Conservation (phyloP, 352 stramenopile genomes). For the Globisporangium cystogenes region DNA sequence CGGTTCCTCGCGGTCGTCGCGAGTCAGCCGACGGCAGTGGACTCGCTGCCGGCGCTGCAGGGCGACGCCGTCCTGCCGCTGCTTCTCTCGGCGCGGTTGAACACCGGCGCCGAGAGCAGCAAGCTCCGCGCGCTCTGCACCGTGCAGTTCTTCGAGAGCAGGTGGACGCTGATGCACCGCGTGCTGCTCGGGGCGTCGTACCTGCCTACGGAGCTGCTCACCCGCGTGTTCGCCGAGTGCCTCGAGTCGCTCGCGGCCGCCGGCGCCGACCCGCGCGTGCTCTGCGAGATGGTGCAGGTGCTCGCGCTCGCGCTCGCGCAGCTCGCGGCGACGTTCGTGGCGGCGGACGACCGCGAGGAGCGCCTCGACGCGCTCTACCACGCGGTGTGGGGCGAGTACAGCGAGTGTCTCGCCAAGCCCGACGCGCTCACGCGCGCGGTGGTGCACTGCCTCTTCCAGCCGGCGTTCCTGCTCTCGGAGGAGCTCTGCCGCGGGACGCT, state of each 20-base stretch:
- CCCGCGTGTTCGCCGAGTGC: constrained; percentile 28
- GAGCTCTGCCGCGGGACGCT: constrained; percentile 23
- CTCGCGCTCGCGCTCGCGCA: constrained; percentile 44
- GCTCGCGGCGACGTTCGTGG: constrained; percentile 29
- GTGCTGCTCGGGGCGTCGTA: constrained; percentile 48
- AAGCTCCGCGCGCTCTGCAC: constrained; percentile 21
- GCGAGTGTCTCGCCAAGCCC: constrained; percentile 60
- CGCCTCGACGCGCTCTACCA: constrained; percentile 38
- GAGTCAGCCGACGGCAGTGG: constrained; percentile 17
- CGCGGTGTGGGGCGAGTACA: constrained; percentile 67
- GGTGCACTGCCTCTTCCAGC: constrained; percentile 68
- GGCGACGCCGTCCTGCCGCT: constrained; percentile 25
- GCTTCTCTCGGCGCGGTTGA: constrained; percentile 25
- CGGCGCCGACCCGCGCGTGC: constrained; percentile 44
- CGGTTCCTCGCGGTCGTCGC: constrained; percentile 30
- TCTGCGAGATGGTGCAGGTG: constrained; percentile 70
- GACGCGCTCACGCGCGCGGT: constrained; percentile 62
- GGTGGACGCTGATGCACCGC: constrained; percentile 51
- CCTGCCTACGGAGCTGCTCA: constrained; percentile 33
- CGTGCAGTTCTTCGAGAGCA: constrained; percentile 38
- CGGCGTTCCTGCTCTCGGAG: constrained; percentile 37
- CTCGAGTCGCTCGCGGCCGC: constrained; percentile 46
- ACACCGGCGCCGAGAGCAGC: constrained; percentile 8
- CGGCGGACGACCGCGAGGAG: constrained; percentile 13
- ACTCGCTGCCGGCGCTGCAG: constrained; percentile 32